Percentiles rank a stretch among this genome's conserved stretches.
phyloP scores from a whole-genome alignment of 1,284 basidiomycete genomes.

The Cryptococcus maquisensis region DNA sequence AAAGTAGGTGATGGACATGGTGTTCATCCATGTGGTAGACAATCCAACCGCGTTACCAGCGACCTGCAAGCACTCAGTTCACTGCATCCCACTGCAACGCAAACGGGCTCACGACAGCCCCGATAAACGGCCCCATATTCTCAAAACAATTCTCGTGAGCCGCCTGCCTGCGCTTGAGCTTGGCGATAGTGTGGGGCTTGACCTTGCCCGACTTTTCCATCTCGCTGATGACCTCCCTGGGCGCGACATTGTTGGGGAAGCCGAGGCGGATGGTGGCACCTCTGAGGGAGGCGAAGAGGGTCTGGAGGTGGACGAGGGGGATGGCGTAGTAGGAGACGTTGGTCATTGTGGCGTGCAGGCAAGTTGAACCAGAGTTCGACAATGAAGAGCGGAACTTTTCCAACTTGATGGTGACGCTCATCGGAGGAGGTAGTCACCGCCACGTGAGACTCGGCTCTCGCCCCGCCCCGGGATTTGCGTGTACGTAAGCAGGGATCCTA shows the following conservation, averaged over 20 bases:
- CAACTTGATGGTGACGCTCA: no score
- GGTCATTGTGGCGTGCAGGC: conserved; percentile 2
- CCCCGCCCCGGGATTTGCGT: no score
- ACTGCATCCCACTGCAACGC: neutral
- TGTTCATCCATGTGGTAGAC: conserved; percentile 31
- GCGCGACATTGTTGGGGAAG: conserved; percentile 29
- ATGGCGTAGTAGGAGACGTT: conserved; percentile 39
- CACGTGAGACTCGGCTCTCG: no score
- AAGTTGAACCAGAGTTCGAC: no score
- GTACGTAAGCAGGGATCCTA: no score
- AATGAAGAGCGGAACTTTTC: no score
- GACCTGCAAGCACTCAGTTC: conserved; percentile 15
- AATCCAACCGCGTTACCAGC: conserved; percentile 37
- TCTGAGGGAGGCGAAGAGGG: conserved; percentile 22
- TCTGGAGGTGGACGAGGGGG: conserved; percentile 30
- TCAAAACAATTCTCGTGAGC: conserved; percentile 38
- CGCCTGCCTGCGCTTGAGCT: conserved; percentile 29
- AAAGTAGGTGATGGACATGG: conserved; percentile 29
- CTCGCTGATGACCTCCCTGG: conserved; percentile 19
- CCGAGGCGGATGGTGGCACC: conserved; percentile 20
- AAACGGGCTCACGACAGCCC: conserved; percentile 26
- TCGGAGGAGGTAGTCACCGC: no score
- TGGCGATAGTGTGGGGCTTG: conserved; percentile 17
- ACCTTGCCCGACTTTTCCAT: conserved; percentile 35
- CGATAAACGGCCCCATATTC: conserved; percentile 25